Conservation (phyloP, 169 alveolate species). For the Babesia gibsoni region DNA sequence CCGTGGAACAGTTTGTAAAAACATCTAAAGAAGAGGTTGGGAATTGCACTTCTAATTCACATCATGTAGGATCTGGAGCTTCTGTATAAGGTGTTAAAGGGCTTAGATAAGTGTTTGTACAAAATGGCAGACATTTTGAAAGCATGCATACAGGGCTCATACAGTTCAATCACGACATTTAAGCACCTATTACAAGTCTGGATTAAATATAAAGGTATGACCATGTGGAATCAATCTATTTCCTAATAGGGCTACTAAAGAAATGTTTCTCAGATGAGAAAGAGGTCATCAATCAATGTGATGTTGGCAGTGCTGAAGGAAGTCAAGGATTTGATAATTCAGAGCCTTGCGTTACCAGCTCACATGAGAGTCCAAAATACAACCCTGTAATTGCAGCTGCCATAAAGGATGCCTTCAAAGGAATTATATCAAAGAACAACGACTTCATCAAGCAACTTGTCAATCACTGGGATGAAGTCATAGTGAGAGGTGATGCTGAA, state of each 20-base stretch:
- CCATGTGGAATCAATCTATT: background rate
- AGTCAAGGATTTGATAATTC: too few species aligned
- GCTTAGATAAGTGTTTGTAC: background rate
- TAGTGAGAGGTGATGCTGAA: background rate
- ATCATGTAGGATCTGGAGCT: conserved; percentile 27
- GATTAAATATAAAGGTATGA: conserved; percentile 10
- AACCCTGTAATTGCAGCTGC: too few species aligned
- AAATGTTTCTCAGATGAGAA: background rate
- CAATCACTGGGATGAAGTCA: conserved; percentile 3
- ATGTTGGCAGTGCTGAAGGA: too few species aligned
- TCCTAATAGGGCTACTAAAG: background rate
- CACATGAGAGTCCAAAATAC: too few species aligned
- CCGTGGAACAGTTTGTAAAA: background rate
- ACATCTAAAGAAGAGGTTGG: conserved; percentile 5
- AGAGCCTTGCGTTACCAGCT: too few species aligned
- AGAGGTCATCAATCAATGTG: too few species aligned
- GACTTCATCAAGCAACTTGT: conserved; percentile 22
- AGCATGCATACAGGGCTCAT: background rate
- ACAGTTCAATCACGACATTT: background rate
- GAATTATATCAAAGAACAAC: background rate
- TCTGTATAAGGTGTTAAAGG: conserved; percentile 4
- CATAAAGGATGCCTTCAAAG: background rate
- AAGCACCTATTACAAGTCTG: conserved; percentile 3
- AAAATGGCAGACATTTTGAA: conserved; percentile 10
- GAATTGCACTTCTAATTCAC: background rate